Evolutionary conservation across 2,329 filamentous ascomycete genomes (phyloP), one percentile per base, ranked within the genome.

Genomic region (Bipolaris cookei): DNA sequence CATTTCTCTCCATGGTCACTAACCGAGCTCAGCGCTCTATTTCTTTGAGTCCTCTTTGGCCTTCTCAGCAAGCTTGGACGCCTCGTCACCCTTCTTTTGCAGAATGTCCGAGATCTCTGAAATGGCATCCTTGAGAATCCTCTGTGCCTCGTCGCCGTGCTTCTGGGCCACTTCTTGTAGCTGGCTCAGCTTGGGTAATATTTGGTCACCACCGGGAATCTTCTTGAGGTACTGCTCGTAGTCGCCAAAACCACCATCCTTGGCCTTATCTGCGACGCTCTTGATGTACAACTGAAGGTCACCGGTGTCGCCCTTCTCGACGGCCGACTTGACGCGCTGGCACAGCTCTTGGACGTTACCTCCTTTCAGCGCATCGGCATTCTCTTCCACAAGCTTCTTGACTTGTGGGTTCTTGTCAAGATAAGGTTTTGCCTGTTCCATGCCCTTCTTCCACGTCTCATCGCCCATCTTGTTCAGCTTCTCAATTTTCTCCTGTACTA

Each of bases 371-470:
- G 82, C 76, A 54, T 90, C 86, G 44, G 83, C 81, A 74, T 93
- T 92, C 69, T 89, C 80, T 79, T 91, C 88, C 1, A 92, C 72
- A 0, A 91, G 74, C 75, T 91, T 81, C 80, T 91, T 92, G 56
- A 90, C 78, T 77, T 90, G 81, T n/a, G 89, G 88, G 75, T 86
- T 90, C 82, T 91, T 91, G 65, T 92, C 89, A 0, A 92, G 82
- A 57, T 86, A 84, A 0, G 89, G 88, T 79, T 90, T 87, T 34
- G 86, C 87, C 75, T 90, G 81, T 76, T 92, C 86, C 44, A 90
- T 70, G 0, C 85, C 88, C 79, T 90, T 89, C 63, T 86, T 81
- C 88, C 88, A 92, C 0, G 87, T 86, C 75, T 91, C 82, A 38
- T 92, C 88, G 20, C 88, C 88, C 1, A 91, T 76, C 75, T 88